Conservation (phyloP, 345 rosid genomes). For the Sonneratia alba region DNA sequence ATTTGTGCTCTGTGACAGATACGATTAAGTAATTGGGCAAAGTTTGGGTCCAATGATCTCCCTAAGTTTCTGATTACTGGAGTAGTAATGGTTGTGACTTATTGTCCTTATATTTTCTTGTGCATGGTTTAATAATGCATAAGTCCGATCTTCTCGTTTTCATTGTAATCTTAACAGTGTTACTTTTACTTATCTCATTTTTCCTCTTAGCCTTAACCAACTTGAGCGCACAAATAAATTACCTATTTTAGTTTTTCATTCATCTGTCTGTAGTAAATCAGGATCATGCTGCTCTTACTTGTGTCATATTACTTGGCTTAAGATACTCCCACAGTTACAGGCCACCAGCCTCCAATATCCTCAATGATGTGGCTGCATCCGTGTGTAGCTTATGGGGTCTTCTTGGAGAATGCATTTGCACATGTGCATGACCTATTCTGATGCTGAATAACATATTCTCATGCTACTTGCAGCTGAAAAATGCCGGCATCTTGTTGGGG, state of each 20-base stretch:
- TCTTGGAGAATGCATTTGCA: not conserved
- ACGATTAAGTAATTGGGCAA: not conserved
- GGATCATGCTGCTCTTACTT: not conserved
- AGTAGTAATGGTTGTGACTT: not conserved
- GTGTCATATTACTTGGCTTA: not conserved
- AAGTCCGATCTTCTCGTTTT: too few relatives aligned
- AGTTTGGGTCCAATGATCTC: not conserved
- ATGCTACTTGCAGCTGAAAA: constrained; percentile 54
- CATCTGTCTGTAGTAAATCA: not conserved
- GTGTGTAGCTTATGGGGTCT: not conserved
- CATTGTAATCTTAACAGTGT: not conserved
- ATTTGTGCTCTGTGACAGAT: not conserved
- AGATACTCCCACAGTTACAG: too few relatives aligned
- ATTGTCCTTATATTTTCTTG: not conserved
- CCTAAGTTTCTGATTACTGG: not conserved
- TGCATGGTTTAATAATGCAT: too few relatives aligned
- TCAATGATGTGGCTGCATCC: not conserved
- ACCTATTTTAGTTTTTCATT: not conserved
- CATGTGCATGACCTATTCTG: not conserved
- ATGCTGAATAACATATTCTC: not conserved
- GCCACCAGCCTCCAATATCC: not conserved
- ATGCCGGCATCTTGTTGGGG: constrained; percentile 76
- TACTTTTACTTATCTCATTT: not conserved
- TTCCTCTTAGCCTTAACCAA: not conserved
- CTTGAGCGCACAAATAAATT: too few relatives aligned